These are phyloP conservation scores for Cladosporium sp. DNA, from an alignment of 2,329 filamentous ascomycete genomes.

Conservation along the genomic window DNA sequence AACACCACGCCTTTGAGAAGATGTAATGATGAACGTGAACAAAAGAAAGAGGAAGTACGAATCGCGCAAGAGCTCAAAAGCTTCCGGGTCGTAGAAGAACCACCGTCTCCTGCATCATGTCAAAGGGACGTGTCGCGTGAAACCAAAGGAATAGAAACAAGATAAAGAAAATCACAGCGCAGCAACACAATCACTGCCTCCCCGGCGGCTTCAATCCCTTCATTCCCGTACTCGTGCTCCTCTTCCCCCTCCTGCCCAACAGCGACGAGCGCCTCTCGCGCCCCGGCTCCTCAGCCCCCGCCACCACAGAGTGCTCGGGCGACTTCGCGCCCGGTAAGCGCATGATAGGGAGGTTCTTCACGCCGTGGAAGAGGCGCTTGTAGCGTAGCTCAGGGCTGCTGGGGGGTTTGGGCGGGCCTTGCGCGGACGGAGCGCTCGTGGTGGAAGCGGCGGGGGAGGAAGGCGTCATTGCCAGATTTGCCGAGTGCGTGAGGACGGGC, in stretches of 20 bases:
- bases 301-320: neutral
- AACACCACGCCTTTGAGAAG: too few species aligned
- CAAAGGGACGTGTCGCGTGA: too few species aligned
- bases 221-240: conserved; percentile 28
- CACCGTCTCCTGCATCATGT: too few species aligned
- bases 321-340: neutral
- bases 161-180: neutral
- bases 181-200: conserved; percentile 15
- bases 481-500: conserved; percentile 7
- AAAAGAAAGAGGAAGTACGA: too few species aligned
- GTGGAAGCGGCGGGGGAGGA: conserved; percentile 2
- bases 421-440: neutral
- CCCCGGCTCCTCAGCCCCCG: neutral
- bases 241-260: conserved; percentile 21
- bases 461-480: conserved; percentile 8
- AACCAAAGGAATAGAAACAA: too few species aligned
- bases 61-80: too few species aligned
- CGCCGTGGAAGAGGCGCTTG: conserved; percentile 38
- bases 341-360: neutral
- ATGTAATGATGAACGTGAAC: too few species aligned
- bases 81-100: too few species aligned
- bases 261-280: neutral
- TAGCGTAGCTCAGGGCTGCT: conserved; percentile 39
- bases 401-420: conserved; percentile 13
- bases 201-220: conserved; percentile 24